Evolutionary conservation across 2,329 filamentous ascomycete genomes (phyloP).

Genomic region (Diaporthe sp.): DNA sequence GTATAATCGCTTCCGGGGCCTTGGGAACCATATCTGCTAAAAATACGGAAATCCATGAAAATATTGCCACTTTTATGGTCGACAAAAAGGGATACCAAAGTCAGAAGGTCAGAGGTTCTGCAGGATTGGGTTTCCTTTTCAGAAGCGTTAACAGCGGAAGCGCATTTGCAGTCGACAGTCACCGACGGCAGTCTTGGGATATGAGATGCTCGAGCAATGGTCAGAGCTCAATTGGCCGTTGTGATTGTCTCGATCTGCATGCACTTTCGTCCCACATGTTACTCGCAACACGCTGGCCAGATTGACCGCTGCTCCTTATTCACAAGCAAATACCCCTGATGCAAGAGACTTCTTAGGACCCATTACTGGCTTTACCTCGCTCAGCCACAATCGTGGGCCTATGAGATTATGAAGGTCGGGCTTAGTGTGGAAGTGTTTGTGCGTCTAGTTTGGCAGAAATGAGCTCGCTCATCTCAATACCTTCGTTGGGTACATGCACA

Average conservation of each 20-base stretch:
- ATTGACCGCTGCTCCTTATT: background rate
- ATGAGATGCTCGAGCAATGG: background rate
- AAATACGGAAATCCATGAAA: too few species aligned
- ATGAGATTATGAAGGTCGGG: constrained; percentile 2
- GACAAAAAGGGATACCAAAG: too few species aligned
- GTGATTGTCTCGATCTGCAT: background rate
- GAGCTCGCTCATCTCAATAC: background rate
- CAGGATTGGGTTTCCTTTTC: background rate
- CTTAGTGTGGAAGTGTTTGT: background rate
- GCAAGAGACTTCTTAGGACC: background rate
- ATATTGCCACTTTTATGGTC: too few species aligned
- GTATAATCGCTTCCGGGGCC: too few species aligned
- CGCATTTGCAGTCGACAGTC: background rate
- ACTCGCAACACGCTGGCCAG: background rate
- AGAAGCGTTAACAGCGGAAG: too few species aligned
- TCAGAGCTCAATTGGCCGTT: background rate
- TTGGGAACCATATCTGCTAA: too few species aligned
- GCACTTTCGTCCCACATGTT: background rate
- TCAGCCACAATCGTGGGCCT: constrained; percentile 24
- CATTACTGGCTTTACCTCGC: background rate
- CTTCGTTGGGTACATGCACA: background rate
- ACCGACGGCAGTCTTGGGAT: background rate
- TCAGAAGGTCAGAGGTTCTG: too few species aligned
- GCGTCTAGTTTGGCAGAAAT: background rate
- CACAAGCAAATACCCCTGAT: background rate